A percentile compares a stretch with the other conserved stretches of the same genome.
Conservation (phyloP, 2,329 filamentous ascomycete genomes). For the Apiospora kogelbergensis region DNA sequence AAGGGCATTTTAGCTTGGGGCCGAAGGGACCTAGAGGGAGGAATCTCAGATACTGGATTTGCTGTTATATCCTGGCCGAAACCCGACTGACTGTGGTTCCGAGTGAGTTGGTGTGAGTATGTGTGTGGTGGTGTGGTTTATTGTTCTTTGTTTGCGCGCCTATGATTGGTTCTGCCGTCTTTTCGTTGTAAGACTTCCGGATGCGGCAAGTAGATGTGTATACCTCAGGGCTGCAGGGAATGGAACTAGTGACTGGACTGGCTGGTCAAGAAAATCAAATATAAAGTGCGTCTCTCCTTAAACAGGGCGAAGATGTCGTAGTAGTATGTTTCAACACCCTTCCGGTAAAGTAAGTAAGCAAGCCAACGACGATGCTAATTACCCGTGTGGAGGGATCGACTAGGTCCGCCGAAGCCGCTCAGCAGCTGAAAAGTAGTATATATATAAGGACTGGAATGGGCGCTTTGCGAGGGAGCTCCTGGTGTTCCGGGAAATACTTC, state of each 20-base stretch:
- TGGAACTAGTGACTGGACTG: background rate
- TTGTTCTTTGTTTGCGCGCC: conserved; percentile 3
- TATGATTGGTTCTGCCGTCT: background rate
- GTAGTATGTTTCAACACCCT: background rate
- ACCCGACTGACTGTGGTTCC: background rate
- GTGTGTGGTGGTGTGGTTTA: background rate
- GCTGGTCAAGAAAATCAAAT: background rate
- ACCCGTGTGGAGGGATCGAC: background rate
- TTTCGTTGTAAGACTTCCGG: background rate
- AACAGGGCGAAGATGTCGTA: background rate
- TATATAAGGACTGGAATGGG: background rate
- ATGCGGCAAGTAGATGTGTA: background rate
- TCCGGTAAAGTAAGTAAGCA: background rate
- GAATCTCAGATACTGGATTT: background rate
- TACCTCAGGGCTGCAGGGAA: background rate
- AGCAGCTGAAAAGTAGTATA: background rate
- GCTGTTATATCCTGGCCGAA: background rate
- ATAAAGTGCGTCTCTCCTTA: background rate
- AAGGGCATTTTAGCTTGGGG: conserved; percentile 1
- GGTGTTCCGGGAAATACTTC: background rate
- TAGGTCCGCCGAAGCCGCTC: background rate
- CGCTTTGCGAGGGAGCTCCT: background rate
- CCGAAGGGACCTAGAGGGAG: background rate
- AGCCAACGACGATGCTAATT: background rate
- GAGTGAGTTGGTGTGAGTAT: conserved; percentile 3